Evolutionary conservation across 148 eudicot genomes (phyloP).

Genomic region (Nepenthes gracilis): DNA sequence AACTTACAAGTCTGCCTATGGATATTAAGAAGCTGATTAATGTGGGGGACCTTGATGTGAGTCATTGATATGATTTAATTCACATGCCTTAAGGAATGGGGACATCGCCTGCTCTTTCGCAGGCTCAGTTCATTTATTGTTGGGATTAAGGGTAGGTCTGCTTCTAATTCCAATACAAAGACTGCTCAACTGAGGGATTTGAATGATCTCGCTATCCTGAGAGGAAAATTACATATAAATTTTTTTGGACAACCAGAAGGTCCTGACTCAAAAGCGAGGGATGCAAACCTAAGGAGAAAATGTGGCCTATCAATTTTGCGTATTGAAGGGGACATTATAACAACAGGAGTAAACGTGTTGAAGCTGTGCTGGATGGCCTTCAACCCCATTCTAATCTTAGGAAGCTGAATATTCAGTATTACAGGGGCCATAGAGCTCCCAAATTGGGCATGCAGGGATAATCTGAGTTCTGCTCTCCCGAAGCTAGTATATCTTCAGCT

Average conservation of each 20-base stretch:
- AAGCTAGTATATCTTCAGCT: neutral
- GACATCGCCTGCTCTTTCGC: neutral
- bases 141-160: neutral
- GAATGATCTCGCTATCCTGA: neutral
- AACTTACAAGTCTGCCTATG: conserved; percentile 7
- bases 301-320: neutral
- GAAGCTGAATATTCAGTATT: neutral
- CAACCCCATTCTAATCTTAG: neutral
- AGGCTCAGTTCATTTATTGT: neutral
- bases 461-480: neutral
- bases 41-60: conserved; percentile 11
- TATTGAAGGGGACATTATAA: neutral
- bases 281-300: neutral
- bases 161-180: neutral
- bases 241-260: too few relatives aligned
- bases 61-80: conserved; percentile 1
- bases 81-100: conserved; percentile 9
- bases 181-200: neutral
- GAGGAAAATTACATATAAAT: too few relatives aligned
- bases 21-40: conserved; percentile 2
- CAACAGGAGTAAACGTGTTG: neutral
- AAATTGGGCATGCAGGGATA: neutral
- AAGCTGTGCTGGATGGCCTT: neutral
- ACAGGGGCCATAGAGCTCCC: neutral
- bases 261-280: too few relatives aligned